Conservation (phyloP, 495 filamentous ascomycete genomes). For the Staphylotrichum tortipilum region DNA sequence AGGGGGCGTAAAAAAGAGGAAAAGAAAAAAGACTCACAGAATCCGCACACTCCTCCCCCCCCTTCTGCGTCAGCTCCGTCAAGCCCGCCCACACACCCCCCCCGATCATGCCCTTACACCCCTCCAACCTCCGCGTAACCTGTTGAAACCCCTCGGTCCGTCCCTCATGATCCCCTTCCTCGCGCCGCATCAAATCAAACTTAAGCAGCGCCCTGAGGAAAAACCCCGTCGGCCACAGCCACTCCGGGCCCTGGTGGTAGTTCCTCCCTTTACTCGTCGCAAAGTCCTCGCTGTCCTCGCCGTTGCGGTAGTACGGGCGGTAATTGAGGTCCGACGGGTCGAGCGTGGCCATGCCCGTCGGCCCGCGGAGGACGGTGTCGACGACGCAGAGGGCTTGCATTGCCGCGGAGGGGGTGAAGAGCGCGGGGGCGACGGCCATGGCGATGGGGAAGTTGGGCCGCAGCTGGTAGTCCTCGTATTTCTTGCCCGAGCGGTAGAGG, state of each 20-base stretch:
- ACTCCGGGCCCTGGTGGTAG: slow-evolving; percentile 98
- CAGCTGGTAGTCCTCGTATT: slow-evolving; percentile 96
- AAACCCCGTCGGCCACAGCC: slow-evolving; percentile 97
- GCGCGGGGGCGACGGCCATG: slow-evolving; percentile 84
- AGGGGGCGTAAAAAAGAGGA: background rate
- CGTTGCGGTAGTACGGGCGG: slow-evolving; percentile 86
- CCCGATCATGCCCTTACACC: slow-evolving; percentile 70
- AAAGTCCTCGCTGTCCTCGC: slow-evolving; percentile 84
- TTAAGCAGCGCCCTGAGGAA: slow-evolving; percentile 83
- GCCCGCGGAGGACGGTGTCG: slow-evolving; percentile 71
- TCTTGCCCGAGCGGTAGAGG: slow-evolving; percentile 81
- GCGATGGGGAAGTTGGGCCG: slow-evolving; percentile 91
- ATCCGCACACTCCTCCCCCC: slow-evolving; percentile 73
- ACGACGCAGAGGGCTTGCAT: slow-evolving; percentile 68
- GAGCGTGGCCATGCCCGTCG: slow-evolving; percentile 90
- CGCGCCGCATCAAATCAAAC: slow-evolving; percentile 73
- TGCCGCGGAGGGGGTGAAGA: slow-evolving; percentile 73
- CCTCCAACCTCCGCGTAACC: slow-evolving; percentile 70
- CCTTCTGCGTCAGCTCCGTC: slow-evolving; percentile 87
- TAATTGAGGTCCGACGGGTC: slow-evolving; percentile 90
- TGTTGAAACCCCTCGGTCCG: slow-evolving; percentile 88
- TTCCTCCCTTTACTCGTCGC: slow-evolving; percentile 86
- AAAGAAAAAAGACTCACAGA: slow-evolving; percentile 54
- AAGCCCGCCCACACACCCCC: slow-evolving; percentile 83
- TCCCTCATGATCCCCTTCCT: slow-evolving; percentile 47